phyloP scores from a whole-genome alignment of 768 basidiomycete genomes.

The Phylloporus sp. region DNA sequence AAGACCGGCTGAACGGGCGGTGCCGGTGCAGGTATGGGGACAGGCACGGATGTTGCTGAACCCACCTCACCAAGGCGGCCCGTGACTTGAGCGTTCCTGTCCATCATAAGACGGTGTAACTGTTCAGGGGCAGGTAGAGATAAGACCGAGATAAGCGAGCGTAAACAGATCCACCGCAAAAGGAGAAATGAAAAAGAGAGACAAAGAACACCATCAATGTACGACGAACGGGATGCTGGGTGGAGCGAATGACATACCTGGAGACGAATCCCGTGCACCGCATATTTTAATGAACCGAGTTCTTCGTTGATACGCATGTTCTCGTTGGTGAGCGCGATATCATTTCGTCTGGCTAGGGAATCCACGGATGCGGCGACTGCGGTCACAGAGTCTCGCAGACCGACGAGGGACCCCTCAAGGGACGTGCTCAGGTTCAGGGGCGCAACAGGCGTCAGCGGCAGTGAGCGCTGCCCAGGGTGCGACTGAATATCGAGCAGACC shows the following conservation, averaged over 20 bases:
- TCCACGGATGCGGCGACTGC: slow-evolving; percentile 57
- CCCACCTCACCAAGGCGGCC: slow-evolving; percentile 35
- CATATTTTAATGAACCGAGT: slow-evolving; percentile 60
- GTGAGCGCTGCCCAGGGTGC: slow-evolving; percentile 24
- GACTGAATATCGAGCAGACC: slow-evolving; percentile 19
- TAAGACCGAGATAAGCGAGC: slow-evolving; percentile 12
- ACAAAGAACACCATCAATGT: slow-evolving; percentile 1
- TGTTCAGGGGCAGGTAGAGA: slow-evolving; percentile 23
- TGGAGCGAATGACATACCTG: slow-evolving; percentile 47
- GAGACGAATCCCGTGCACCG: slow-evolving; percentile 72
- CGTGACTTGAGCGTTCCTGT: slow-evolving; percentile 57
- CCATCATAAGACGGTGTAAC: slow-evolving; percentile 73
- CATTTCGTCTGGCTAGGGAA: slow-evolving; percentile 55
- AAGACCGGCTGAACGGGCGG: slow-evolving; percentile 21
- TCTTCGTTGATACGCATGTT: slow-evolving; percentile 69
- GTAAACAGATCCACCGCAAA: slow-evolving; percentile 6
- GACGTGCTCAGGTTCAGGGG: slow-evolving; percentile 60
- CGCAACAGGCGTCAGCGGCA: slow-evolving; percentile 40
- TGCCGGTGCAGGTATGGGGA: slow-evolving; percentile 20
- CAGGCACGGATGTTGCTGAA: slow-evolving; percentile 10
- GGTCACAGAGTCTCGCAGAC: slow-evolving; percentile 56
- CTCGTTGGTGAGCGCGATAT: slow-evolving; percentile 67
- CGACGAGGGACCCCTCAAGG: slow-evolving; percentile 55
- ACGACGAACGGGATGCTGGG: background rate
- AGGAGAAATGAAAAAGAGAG: slow-evolving; percentile 9